phyloP scores from a whole-genome alignment of 2,329 filamentous ascomycete genomes.

The Penicillium sp. region DNA sequence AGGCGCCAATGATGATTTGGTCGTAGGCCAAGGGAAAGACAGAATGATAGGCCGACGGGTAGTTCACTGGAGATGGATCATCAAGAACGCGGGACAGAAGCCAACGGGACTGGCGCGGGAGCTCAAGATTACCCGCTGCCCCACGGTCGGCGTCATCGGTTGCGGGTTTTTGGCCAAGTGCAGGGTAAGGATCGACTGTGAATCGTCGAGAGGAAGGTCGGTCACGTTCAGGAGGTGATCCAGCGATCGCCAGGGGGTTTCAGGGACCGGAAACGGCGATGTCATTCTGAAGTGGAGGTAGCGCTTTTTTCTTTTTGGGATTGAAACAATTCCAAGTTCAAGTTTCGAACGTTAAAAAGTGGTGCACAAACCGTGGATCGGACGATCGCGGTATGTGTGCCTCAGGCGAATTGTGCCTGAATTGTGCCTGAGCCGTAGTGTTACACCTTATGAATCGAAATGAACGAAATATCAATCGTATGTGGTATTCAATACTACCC shows the following conservation, averaged over 20 bases:
- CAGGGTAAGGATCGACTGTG: constrained; percentile 20
- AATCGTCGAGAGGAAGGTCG: neutral
- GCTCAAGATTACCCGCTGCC: constrained; percentile 14
- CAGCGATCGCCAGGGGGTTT: constrained; percentile 2
- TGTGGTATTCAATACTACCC: neutral
- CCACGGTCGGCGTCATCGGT: constrained; percentile 24
- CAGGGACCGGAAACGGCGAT: neutral
- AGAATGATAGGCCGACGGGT: constrained; percentile 16
- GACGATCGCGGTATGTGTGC: neutral
- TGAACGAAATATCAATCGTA: neutral
- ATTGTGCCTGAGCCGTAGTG: neutral
- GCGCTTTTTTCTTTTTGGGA: neutral
- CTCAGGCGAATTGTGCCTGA: neutral
- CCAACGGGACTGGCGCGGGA: constrained; percentile 17
- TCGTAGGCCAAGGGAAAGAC: constrained; percentile 2
- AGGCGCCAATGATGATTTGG: constrained; percentile 12
- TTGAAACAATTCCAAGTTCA: neutral
- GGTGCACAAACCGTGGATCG: neutral
- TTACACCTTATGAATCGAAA: neutral
- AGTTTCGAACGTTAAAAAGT: neutral
- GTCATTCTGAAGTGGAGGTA: neutral
- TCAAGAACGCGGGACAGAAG: constrained; percentile 21
- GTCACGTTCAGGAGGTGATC: constrained; percentile 10
- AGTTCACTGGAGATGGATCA: constrained; percentile 18
- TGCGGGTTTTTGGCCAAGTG: constrained; percentile 12